Conservation (phyloP, 2,329 filamentous ascomycete species). For the Verticillium nonalfalfae region DNA sequence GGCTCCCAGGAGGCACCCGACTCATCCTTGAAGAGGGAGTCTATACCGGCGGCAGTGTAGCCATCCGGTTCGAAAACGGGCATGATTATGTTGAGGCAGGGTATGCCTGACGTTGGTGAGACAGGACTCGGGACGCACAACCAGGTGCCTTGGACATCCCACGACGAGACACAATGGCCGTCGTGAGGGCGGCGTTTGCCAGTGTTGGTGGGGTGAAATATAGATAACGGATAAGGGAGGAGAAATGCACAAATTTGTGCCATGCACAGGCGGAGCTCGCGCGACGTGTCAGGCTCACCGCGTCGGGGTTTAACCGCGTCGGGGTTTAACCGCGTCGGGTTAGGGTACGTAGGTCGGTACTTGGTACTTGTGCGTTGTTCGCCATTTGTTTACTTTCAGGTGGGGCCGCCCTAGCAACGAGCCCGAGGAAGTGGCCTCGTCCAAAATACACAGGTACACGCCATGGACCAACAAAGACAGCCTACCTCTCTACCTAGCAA, state of each 20-base stretch:
- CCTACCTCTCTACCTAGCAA: not conserved
- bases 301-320: too few species aligned
- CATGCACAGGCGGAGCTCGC: too few species aligned
- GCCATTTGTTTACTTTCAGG: conserved; percentile 12
- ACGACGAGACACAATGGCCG: too few species aligned
- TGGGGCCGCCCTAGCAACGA: conserved; percentile 12
- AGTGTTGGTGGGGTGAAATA: too few species aligned
- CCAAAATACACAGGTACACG: conserved; percentile 2
- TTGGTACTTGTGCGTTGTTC: not conserved
- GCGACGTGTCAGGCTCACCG: not conserved
- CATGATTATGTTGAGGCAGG: not conserved
- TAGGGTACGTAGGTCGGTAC: not conserved
- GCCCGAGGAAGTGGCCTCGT: conserved; percentile 3
- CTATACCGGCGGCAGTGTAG: conserved; percentile 20
- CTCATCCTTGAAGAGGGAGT: conserved; percentile 26
- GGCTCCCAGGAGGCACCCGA: conserved; percentile 42
- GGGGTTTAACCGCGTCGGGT: not conserved
- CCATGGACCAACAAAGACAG: not conserved
- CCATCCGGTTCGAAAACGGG: conserved; percentile 29
- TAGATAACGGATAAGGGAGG: too few species aligned
- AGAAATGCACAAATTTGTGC: not conserved
- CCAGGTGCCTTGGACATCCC: too few species aligned
- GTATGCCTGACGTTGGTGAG: not conserved
- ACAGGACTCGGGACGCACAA: too few species aligned
- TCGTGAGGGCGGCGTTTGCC: too few species aligned